Conservation (phyloP, 1,139 yeast species). For the Sugiyamaella japonica region DNA sequence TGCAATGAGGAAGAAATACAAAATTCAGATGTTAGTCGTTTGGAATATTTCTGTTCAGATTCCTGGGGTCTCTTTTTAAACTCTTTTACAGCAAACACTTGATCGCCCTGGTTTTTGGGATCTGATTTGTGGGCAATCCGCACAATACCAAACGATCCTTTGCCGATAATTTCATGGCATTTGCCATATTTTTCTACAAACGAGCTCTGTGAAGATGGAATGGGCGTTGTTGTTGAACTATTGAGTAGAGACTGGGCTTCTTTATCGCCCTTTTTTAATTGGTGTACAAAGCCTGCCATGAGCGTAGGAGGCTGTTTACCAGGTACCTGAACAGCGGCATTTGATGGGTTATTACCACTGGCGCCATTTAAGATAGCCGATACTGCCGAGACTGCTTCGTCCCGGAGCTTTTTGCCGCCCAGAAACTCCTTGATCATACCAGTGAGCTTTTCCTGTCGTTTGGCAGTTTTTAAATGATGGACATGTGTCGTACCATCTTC, state of each 20-base stretch:
- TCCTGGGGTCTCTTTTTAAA: slow-evolving; percentile 59
- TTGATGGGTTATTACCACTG: slow-evolving; percentile 17
- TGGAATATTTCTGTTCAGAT: slow-evolving; percentile 56
- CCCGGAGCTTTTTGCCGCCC: slow-evolving; percentile 43
- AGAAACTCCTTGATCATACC: slow-evolving; percentile 78
- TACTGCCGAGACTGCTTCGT: slow-evolving; percentile 29
- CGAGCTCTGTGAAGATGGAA: slow-evolving; percentile 37
- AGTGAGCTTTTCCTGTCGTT: slow-evolving; percentile 78
- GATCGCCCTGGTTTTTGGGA: slow-evolving; percentile 45
- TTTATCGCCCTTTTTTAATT: slow-evolving; percentile 27
- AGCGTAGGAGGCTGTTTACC: slow-evolving; percentile 30
- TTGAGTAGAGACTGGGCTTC: slow-evolving; percentile 24
- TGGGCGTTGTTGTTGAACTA: slow-evolving; percentile 8
- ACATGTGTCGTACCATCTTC: slow-evolving; percentile 49
- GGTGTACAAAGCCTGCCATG: slow-evolving; percentile 31
- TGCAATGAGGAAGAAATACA: slow-evolving; percentile 78
- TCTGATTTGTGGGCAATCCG: slow-evolving; percentile 62
- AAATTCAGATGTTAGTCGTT: slow-evolving; percentile 77
- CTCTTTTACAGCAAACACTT: slow-evolving; percentile 78
- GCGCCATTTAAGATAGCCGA: slow-evolving; percentile 17
- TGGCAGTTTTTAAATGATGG: slow-evolving; percentile 69
- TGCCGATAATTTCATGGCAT: slow-evolving; percentile 77
- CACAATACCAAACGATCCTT: slow-evolving; percentile 84
- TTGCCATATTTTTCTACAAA: slow-evolving; percentile 72
- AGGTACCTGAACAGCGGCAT: slow-evolving; percentile 18